phyloP scores from a whole-genome alignment of 768 basidiomycete genomes.

The Lepiota brunneoincarnata region DNA sequence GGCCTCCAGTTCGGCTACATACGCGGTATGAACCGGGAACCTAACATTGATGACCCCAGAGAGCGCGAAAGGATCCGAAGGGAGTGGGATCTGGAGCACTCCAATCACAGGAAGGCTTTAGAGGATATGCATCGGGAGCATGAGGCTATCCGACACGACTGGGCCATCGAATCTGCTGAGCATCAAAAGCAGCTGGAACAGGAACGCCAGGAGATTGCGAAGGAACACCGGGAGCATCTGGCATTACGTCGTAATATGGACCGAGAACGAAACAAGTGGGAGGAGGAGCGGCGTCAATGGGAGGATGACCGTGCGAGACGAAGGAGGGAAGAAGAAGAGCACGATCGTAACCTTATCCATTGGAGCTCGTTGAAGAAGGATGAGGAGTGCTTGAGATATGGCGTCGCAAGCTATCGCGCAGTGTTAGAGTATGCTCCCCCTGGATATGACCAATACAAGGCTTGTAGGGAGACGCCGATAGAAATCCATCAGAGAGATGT shows the following conservation, averaged over 20 bases:
- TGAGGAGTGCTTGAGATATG: not conserved
- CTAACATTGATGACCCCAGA: not conserved
- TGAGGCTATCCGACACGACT: not conserved
- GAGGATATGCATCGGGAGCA: not conserved
- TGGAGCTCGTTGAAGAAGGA: not conserved
- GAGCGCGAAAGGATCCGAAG: not conserved
- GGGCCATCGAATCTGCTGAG: not conserved
- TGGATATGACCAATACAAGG: not conserved
- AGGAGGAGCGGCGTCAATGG: constrained; percentile 1
- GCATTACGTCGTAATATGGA: not conserved
- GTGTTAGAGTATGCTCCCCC: constrained; percentile 3
- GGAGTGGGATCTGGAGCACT: no score
- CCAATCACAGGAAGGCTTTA: no score
- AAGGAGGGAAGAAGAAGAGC: not conserved
- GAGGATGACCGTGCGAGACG: not conserved
- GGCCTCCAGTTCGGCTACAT: not conserved
- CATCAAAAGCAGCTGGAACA: not conserved
- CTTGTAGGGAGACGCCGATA: constrained; percentile 2
- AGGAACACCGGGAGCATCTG: not conserved
- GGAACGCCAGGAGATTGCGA: not conserved
- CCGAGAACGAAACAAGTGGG: not conserved
- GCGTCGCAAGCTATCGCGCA: constrained; percentile 1
- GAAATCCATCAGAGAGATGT: constrained; percentile 5
- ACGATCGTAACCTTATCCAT: not conserved
- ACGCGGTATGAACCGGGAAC: not conserved